These are phyloP conservation scores for Penicillium longicatenatum DNA, from an alignment of 495 filamentous ascomycete species.

Conservation along the genomic window DNA sequence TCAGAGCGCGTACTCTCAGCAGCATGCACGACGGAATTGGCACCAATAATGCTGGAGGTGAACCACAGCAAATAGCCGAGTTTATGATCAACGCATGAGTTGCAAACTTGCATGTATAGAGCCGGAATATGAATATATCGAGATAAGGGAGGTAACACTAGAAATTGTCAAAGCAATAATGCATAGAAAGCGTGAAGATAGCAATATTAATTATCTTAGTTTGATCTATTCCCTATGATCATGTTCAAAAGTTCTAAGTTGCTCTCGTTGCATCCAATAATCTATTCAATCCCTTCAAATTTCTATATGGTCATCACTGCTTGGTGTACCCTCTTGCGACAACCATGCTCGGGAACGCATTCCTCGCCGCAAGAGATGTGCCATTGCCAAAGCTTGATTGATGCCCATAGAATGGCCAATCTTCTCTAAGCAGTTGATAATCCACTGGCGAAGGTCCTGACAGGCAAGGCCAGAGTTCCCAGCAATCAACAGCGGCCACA, in stretches of 20 bases:
- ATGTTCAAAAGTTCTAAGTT: not conserved
- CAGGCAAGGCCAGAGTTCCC: constrained; percentile 12
- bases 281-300: not conserved
- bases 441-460: constrained; percentile 11
- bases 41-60: not conserved
- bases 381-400: constrained; percentile 19
- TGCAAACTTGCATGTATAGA: too few relatives aligned
- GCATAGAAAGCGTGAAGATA: not conserved
- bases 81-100: not conserved
- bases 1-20: not conserved
- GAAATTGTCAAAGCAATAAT: not conserved
- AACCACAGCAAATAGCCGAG: not conserved
- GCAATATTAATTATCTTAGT: too few relatives aligned
- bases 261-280: not conserved
- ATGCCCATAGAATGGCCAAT: constrained; percentile 22
- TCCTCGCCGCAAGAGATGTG: constrained; percentile 13
- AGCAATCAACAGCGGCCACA: constrained; percentile 33
- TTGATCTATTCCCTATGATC: too few relatives aligned
- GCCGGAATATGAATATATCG: too few relatives aligned
- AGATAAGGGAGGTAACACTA: not conserved
- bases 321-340: not conserved
- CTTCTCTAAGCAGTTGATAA: constrained; percentile 11
- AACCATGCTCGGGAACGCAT: constrained; percentile 9
- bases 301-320: not conserved
- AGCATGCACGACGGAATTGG: not conserved